Evolutionary conservation across 371 early-diverging fungal species (phyloP).

Genomic region (Circinella umbellata): DNA sequence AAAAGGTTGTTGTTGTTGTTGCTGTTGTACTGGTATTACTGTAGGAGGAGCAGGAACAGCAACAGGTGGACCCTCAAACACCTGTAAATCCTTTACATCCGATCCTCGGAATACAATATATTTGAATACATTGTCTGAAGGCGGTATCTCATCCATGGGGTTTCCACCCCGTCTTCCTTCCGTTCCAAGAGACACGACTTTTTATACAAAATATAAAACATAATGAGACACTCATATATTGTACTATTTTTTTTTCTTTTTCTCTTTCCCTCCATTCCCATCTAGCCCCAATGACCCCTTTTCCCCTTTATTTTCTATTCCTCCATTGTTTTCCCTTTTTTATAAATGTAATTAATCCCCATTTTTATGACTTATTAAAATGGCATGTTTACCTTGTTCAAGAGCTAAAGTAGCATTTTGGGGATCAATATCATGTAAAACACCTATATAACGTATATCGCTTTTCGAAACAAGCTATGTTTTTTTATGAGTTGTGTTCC

Average conservation of each 20-base stretch:
- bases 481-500: not conserved
- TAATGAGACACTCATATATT: not conserved
- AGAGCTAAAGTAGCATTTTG: slow-evolving; percentile 81
- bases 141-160: slow-evolving; percentile 76
- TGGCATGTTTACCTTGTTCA: slow-evolving; percentile 61
- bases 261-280: no score
- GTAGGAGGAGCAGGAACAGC: not conserved
- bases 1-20: not conserved
- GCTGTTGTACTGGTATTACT: not conserved
- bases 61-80: slow-evolving; percentile 63
- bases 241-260: no score
- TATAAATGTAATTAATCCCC: not conserved
- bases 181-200: slow-evolving; percentile 77
- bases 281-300: not conserved
- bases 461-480: slow-evolving; percentile 42
- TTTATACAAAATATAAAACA: not conserved
- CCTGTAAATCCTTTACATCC: slow-evolving; percentile 89
- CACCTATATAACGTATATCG: slow-evolving; percentile 87
- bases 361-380: not conserved
- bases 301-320: not conserved
- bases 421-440: slow-evolving; percentile 80
- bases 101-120: slow-evolving; percentile 88
- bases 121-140: slow-evolving; percentile 77
- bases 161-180: slow-evolving; percentile 72
- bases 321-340: not conserved